These are phyloP conservation scores for Cyberlindnera mrakii DNA, from an alignment of 805 yeast species.

Conservation along the genomic window DNA sequence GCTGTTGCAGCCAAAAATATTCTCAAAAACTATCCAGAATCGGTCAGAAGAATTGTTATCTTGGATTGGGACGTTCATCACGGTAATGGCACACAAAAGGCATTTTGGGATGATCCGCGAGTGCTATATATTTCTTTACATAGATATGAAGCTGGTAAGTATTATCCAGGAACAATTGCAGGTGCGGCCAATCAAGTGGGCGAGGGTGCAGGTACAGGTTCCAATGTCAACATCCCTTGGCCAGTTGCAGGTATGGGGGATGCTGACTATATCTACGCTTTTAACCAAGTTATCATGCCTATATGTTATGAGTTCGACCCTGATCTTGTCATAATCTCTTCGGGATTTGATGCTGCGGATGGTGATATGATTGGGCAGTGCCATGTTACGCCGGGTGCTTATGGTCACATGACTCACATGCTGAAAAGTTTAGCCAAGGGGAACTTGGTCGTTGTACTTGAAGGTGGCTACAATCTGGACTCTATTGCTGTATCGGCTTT, in stretches of 20 bases:
- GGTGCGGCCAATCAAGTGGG: conserved; percentile 83
- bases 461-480: conserved; percentile 95
- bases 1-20: conserved; percentile 93
- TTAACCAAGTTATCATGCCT: conserved; percentile 80
- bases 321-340: conserved; percentile 84
- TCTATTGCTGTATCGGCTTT: conserved; percentile 86
- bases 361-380: conserved; percentile 97
- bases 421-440: conserved; percentile 85
- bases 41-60: conserved; percentile 75
- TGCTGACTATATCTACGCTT: conserved; percentile 92
- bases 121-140: conserved; percentile 90
- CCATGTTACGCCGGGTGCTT: conserved; percentile 91
- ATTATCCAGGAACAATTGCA: conserved; percentile 89
- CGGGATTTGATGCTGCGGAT: conserved; percentile 98
- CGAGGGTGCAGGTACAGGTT: conserved; percentile 81
- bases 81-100: conserved; percentile 97
- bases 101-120: conserved; percentile 82
- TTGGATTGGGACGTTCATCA: conserved; percentile 99
- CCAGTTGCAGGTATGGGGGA: conserved; percentile 86
- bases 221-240: conserved; percentile 91
- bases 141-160: conserved; percentile 85
- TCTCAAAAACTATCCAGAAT: conserved; percentile 77
- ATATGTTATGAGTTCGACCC: conserved; percentile 86
- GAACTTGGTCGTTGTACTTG: conserved; percentile 80
- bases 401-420: conserved; percentile 93